phyloP scores from a whole-genome alignment of 2,329 filamentous ascomycete species.

The Plectosphaerella cucumerina region DNA sequence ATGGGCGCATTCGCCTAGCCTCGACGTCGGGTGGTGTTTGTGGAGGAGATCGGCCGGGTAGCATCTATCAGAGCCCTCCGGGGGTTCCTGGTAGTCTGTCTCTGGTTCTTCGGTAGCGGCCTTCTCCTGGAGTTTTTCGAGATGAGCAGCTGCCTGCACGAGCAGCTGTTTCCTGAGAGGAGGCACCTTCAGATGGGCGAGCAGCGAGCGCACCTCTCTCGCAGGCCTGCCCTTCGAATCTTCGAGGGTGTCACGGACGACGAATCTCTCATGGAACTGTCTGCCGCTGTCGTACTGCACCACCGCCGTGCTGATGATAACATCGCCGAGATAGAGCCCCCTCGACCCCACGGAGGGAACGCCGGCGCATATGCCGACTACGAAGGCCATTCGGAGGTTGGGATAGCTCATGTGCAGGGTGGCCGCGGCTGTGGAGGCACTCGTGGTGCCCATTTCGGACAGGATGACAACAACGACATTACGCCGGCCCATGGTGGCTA shows the following conservation, averaged over 20 bases:
- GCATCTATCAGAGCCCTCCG: constrained; percentile 19
- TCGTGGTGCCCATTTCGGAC: constrained; percentile 21
- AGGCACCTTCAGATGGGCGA: constrained; percentile 16
- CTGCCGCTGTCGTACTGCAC: constrained; percentile 17
- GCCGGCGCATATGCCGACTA: constrained; percentile 19
- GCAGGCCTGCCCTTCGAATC: constrained; percentile 12
- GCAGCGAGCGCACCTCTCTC: constrained; percentile 19
- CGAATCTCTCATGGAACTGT: constrained; percentile 12
- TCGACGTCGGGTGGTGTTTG: constrained; percentile 17
- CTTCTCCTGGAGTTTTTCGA: constrained; percentile 14
- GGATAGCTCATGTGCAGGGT: constrained; percentile 27
- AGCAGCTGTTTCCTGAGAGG: constrained; percentile 9
- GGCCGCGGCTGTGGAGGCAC: constrained; percentile 17
- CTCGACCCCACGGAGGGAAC: constrained; percentile 6
- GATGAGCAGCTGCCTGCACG: not conserved
- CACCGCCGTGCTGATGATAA: constrained; percentile 20
- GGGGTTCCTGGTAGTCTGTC: constrained; percentile 18
- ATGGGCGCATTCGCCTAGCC: constrained; percentile 6
- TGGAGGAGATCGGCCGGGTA: constrained; percentile 22
- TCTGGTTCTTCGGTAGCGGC: constrained; percentile 9
- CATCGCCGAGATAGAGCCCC: constrained; percentile 23
- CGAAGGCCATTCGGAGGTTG: constrained; percentile 19
- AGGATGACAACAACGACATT: constrained; percentile 23
- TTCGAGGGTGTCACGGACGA: constrained; percentile 8
- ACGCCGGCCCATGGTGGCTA: constrained; percentile 20